Base-by-base conservation (phyloP, 768 basidiomycete genomes). In the Termitomyces sp. region DNA sequence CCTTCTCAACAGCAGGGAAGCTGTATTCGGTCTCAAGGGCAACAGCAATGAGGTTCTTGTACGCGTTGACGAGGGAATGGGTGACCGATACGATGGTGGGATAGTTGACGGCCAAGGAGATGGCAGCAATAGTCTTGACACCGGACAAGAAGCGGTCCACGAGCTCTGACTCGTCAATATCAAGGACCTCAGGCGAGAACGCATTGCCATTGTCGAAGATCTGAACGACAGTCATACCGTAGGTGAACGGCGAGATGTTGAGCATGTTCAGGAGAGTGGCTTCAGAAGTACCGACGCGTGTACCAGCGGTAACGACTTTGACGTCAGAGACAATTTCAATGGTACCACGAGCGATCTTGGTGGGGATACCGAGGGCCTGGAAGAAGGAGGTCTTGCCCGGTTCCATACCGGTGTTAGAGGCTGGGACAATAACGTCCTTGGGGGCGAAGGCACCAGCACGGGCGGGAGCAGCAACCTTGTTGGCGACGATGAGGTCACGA, bases 371-470 rank as follows among this genome's bases (percentile, higher is more conserved):
- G 70, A 99, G 88, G 56, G 97, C 97, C 82, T 99, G 97, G 93
- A 99, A 99, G 93, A 98, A 99, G 66, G 97, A 97, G 60, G 97
- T 99, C 84, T 99, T 99, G 69, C 96, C 97, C 66, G 97, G 97
- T 74, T 98, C 97, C 97, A 99, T 99, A 75, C 95, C 95, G 55
- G 97, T 99, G 87, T 98, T 98, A 59, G 94, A 89, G 45, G 87
- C 93, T 37, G 95, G 94, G 64, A 99, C 90, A 59, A 76, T 77
- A 68, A 98, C 96, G 66, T 98, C 88, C 77, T 84, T 85, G 69
- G 96, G 91, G 38, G 96, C 95, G 66, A 86, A 83, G 37, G 96
- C 96, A 82, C 95, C 96, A 61, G 97, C 95, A 82, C 97, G 94
- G 64, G 97, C 97, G 46, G 97, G 97, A 50, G 97, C 97, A 53